phyloP scores from a whole-genome alignment of 2,329 filamentous ascomycete species.

The Sclerotinia spermophila region DNA sequence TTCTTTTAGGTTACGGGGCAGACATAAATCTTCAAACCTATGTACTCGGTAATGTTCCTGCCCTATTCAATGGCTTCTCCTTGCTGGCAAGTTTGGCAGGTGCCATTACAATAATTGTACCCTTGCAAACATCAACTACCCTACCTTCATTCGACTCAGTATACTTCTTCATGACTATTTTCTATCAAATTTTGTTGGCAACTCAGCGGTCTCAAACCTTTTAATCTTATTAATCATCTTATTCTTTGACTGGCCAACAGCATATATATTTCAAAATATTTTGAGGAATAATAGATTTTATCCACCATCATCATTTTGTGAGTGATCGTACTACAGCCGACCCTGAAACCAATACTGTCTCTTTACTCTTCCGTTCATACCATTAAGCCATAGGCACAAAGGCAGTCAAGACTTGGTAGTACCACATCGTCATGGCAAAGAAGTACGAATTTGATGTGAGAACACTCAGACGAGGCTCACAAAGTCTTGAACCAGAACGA shows the following conservation, averaged over 20 bases:
- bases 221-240: neutral
- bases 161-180: neutral
- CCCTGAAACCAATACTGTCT: neutral
- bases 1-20: neutral
- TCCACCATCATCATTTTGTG: neutral
- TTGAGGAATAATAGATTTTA: neutral
- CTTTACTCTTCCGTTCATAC: neutral
- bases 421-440: neutral
- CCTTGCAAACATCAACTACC: neutral
- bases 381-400: neutral
- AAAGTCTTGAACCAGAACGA: neutral
- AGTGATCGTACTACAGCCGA: neutral
- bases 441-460: constrained; percentile 5
- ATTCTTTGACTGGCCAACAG: neutral
- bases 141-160: neutral
- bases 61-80: neutral
- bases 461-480: neutral
- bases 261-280: neutral
- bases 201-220: neutral
- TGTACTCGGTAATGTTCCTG: neutral
- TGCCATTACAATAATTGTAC: neutral
- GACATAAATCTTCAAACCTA: neutral
- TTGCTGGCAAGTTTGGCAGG: neutral
- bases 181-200: neutral
- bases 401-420: too few relatives aligned